A percentile compares a stretch with the other conserved stretches of the same genome.
phyloP scores from a whole-genome alignment of 1,139 yeast species.

The Geotrichum phurueaensis region DNA sequence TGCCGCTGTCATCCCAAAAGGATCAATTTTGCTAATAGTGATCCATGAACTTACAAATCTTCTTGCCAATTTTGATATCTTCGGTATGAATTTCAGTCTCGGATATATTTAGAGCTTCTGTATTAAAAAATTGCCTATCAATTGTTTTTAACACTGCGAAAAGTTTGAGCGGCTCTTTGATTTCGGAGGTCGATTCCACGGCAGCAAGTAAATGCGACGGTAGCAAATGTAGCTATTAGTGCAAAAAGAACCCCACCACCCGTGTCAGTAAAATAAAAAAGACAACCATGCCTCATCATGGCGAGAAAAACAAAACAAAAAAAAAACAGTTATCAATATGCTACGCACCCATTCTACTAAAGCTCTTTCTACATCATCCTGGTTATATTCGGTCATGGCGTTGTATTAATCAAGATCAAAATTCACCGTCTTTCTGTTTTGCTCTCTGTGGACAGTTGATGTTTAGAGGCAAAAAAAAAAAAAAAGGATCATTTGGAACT shows the following conservation, averaged over 20 bases:
- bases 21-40: background rate
- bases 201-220: background rate
- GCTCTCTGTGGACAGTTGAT: background rate
- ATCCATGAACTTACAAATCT: slow-evolving; percentile 2
- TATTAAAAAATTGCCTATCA: slow-evolving; percentile 9
- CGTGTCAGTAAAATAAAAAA: background rate
- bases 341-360: background rate
- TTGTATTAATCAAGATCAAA: background rate
- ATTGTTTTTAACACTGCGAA: slow-evolving; percentile 10
- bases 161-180: background rate
- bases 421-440: background rate
- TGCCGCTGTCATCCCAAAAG: background rate
- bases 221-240: background rate
- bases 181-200: background rate
- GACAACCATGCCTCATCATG: background rate
- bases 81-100: background rate
- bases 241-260: background rate
- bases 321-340: background rate
- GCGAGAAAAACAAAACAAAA: background rate
- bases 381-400: background rate
- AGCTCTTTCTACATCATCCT: background rate
- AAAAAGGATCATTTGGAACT: background rate
- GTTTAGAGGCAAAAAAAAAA: background rate
- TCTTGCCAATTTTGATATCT: slow-evolving; percentile 1
- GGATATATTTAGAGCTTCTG: background rate